phyloP scores from a whole-genome alignment of 2,329 filamentous ascomycete genomes.

The Mycosphaerella arachidis region DNA sequence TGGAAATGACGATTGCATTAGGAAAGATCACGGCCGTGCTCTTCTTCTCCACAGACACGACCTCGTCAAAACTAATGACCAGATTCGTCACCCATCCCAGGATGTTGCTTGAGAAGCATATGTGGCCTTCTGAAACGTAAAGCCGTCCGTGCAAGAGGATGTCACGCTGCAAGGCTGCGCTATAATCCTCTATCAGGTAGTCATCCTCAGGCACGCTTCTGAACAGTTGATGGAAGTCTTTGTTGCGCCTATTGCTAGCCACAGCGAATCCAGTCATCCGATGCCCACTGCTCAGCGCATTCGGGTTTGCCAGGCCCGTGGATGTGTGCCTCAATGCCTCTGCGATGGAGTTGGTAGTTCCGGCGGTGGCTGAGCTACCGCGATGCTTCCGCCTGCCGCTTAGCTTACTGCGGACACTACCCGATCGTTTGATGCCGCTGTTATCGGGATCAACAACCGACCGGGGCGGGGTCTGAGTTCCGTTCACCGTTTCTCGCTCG shows the following conservation, averaged over 20 bases:
- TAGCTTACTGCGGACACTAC: conserved; percentile 51
- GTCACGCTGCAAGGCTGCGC: conserved; percentile 90
- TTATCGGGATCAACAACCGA: conserved; percentile 55
- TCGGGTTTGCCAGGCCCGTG: conserved; percentile 62
- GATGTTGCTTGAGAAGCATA: conserved; percentile 99
- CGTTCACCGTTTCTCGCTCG: conserved; percentile 36
- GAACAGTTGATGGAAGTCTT: conserved; percentile 90
- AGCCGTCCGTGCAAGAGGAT: conserved; percentile 90
- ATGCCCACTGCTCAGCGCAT: conserved; percentile 55
- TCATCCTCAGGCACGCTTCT: conserved; percentile 97
- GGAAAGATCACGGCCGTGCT: conserved; percentile 94
- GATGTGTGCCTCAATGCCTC: conserved; percentile 68
- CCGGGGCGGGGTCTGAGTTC: conserved; percentile 60
- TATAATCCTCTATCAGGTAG: conserved; percentile 97
- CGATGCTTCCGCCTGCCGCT: conserved; percentile 62
- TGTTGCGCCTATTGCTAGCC: conserved; percentile 90
- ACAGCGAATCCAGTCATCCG: conserved; percentile 93
- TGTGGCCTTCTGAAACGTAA: conserved; percentile 93
- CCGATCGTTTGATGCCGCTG: conserved; percentile 50
- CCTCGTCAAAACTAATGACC: conserved; percentile 97
- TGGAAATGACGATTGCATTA: conserved; percentile 95
- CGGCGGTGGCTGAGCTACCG: conserved; percentile 67
- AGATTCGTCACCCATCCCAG: conserved; percentile 96
- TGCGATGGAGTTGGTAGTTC: conserved; percentile 65
- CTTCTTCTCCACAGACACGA: conserved; percentile 94